phyloP scores from a whole-genome alignment of 768 basidiomycete species.

The Auricularia heimuer region DNA sequence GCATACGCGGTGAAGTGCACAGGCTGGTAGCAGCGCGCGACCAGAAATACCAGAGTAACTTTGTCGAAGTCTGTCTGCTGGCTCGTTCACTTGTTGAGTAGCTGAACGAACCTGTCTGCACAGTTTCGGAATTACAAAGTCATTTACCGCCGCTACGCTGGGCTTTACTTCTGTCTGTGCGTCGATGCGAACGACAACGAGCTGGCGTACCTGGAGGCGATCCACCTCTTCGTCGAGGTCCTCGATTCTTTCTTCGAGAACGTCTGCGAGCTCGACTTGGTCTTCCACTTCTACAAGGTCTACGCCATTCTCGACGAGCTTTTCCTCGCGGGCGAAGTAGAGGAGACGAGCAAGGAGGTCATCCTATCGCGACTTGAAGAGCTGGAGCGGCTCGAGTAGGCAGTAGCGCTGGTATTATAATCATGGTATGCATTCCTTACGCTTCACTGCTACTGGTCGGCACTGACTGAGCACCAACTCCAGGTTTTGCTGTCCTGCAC shows the following conservation, averaged over 20 bases:
- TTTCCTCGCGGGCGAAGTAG: constrained; percentile 95
- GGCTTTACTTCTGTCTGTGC: constrained; percentile 95
- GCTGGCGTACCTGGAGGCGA: constrained; percentile 92
- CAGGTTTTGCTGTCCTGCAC: too few relatives aligned
- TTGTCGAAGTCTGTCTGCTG: constrained; percentile 67
- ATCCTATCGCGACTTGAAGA: constrained; percentile 84
- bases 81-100: constrained; percentile 7
- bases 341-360: constrained; percentile 96
- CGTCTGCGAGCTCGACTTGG: constrained; percentile 94
- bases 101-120: background rate
- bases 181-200: constrained; percentile 99
- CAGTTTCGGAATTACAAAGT: constrained; percentile 98
- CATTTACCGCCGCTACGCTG: constrained; percentile 93
- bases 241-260: constrained; percentile 91
- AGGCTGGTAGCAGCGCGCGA: constrained; percentile 91
- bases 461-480: too few relatives aligned
- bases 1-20: constrained; percentile 93
- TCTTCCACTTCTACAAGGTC: constrained; percentile 98
- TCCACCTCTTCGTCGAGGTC: constrained; percentile 96
- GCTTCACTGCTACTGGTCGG: too few relatives aligned
- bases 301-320: constrained; percentile 92
- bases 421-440: too few relatives aligned
- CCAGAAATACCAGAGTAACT: constrained; percentile 98
- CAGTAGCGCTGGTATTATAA: too few relatives aligned
- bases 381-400: constrained; percentile 81